phyloP scores from a whole-genome alignment of 441 rosid species.

The Populus trichocarpa region DNA sequence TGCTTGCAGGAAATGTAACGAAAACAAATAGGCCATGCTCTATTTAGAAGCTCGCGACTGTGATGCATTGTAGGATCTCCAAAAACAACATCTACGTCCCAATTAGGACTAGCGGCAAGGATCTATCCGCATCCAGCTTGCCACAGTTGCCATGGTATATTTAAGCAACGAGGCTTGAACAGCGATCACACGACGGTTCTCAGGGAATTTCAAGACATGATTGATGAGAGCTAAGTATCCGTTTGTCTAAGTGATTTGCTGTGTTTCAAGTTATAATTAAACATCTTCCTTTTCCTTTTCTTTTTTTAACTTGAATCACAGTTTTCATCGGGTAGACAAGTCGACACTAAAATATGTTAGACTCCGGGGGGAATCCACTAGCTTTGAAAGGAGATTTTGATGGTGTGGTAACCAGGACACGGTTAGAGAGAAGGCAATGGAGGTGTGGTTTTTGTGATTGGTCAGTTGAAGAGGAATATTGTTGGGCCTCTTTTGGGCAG shows the following conservation, averaged over 20 bases:
- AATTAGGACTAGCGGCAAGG: slow-evolving; percentile 31
- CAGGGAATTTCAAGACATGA: slow-evolving; percentile 51
- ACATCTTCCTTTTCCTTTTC: too few species aligned
- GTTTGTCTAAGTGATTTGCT: too few species aligned
- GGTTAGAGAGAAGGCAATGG: slow-evolving; percentile 39
- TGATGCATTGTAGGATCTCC: slow-evolving; percentile 2
- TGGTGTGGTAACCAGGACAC: too few species aligned
- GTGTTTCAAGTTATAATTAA: too few species aligned
- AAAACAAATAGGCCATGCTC: too few species aligned
- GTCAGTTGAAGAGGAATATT: slow-evolving; percentile 53
- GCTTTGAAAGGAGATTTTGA: too few species aligned
- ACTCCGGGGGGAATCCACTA: too few species aligned
- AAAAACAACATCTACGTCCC: neutral
- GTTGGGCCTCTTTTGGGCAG: slow-evolving; percentile 31
- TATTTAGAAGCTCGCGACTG: neutral
- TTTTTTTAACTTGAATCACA: too few species aligned
- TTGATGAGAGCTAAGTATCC: slow-evolving; percentile 43
- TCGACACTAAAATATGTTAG: too few species aligned
- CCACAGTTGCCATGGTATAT: slow-evolving; percentile 48
- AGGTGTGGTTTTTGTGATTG: slow-evolving; percentile 29
- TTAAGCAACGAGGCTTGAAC: slow-evolving; percentile 50
- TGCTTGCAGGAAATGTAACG: too few species aligned
- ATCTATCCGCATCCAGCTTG: slow-evolving; percentile 21
- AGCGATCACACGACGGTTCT: slow-evolving; percentile 39
- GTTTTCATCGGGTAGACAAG: too few species aligned